phyloP scores from a whole-genome alignment of 495 filamentous ascomycete genomes.

The Lasiosphaeria miniovina region DNA sequence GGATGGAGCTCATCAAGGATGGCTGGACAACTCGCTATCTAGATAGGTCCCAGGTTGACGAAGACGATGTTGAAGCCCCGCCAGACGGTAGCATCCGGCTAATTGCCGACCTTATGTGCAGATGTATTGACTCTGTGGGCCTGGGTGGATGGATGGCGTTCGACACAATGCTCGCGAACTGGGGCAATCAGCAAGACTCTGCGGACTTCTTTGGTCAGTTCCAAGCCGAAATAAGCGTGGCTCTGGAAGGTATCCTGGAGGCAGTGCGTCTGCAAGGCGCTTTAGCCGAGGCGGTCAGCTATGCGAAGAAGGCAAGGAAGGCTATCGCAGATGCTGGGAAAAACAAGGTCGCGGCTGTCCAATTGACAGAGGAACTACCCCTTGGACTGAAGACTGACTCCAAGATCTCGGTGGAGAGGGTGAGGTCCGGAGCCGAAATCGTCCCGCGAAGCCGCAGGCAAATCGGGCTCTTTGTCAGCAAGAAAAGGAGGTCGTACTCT shows the following conservation, averaged over 20 bases:
- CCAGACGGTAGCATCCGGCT: slow-evolving; percentile 54
- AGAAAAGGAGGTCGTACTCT: slow-evolving; percentile 72
- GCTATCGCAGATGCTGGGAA: slow-evolving; percentile 14
- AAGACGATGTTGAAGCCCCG: slow-evolving; percentile 53
- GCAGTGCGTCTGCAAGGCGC: slow-evolving; percentile 65
- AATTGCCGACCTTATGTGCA: slow-evolving; percentile 66
- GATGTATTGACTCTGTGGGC: slow-evolving; percentile 80
- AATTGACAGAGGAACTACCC: slow-evolving; percentile 46
- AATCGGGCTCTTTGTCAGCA: slow-evolving; percentile 67
- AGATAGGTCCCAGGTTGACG: slow-evolving; percentile 36
- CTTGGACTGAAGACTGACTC: slow-evolving; percentile 68
- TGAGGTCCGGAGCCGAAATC: slow-evolving; percentile 61
- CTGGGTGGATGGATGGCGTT: slow-evolving; percentile 75
- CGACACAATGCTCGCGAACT: slow-evolving; percentile 46
- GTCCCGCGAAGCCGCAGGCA: slow-evolving; percentile 62
- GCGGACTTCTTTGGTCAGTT: slow-evolving; percentile 66
- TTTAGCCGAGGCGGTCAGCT: slow-evolving; percentile 67
- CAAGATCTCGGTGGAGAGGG: slow-evolving; percentile 49
- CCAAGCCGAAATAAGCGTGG: slow-evolving; percentile 69
- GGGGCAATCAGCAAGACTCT: slow-evolving; percentile 40
- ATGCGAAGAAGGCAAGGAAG: slow-evolving; percentile 48
- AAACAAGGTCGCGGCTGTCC: slow-evolving; percentile 17
- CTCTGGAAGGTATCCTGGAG: slow-evolving; percentile 73
- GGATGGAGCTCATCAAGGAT: slow-evolving; percentile 59
- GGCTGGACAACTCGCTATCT: slow-evolving; percentile 70